A percentile compares a stretch with the other conserved stretches of the same genome.
Evolutionary conservation across 306 rosid genomes (phyloP).

Genomic region (Crataegus laevigata): DNA sequence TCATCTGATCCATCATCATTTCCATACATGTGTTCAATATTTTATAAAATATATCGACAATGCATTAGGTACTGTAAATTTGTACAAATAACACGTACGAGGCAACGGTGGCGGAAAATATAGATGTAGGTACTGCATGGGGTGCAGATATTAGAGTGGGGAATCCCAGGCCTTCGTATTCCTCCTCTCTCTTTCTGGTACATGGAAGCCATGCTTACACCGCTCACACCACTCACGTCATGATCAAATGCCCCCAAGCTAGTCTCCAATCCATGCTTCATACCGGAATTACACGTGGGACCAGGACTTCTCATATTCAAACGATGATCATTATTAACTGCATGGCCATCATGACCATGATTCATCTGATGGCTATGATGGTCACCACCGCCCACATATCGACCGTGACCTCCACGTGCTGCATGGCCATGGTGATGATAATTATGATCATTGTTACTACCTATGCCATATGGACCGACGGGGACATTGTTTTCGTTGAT

Average conservation of each 20-base stretch:
- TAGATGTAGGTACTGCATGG: conserved; percentile 51
- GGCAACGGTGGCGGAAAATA: conserved; percentile 68
- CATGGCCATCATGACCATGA: neutral
- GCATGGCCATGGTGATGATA: conserved; percentile 2
- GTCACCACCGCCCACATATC: neutral
- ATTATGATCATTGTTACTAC: neutral
- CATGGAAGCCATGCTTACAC: conserved; percentile 27
- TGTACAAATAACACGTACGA: conserved; percentile 30
- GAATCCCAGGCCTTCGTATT: conserved; percentile 63
- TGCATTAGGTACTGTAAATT: neutral
- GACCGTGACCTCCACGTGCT: neutral
- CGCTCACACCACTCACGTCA: conserved; percentile 37
- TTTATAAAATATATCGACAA: neutral
- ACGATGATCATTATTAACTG: neutral
- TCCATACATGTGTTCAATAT: neutral
- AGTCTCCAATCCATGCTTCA: conserved; percentile 23
- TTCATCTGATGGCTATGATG: neutral
- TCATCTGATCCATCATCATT: neutral
- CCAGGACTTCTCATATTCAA: neutral
- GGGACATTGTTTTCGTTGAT: neutral
- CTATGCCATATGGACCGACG: neutral
- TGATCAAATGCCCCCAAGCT: conserved; percentile 8
- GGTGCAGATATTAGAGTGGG: conserved; percentile 77
- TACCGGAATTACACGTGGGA: neutral
- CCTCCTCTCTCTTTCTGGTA: conserved; percentile 23